Percentiles rank a stretch among this genome's conserved stretches.
Conservation (phyloP, 345 rosid species). For the Turritis glabra region DNA sequence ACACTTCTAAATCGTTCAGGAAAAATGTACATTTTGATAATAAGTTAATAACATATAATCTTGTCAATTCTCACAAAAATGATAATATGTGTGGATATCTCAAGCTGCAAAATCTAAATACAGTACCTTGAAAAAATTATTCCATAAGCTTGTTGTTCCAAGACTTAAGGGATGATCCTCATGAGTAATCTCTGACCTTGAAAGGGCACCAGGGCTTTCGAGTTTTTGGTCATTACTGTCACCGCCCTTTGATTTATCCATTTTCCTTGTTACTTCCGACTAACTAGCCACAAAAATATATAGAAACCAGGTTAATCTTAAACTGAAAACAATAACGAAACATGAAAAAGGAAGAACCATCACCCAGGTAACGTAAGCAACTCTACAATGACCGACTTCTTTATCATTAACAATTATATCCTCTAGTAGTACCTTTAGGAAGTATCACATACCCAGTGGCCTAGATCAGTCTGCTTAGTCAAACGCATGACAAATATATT, state of each 20-base stretch:
- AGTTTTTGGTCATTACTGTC: constrained; percentile 49
- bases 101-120: constrained; percentile 31
- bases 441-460: background rate
- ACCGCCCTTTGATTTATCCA: constrained; percentile 54
- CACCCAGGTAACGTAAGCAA: background rate
- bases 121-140: constrained; percentile 93
- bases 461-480: constrained; percentile 12
- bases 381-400: background rate
- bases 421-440: background rate
- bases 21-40: background rate
- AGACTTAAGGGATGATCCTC: constrained; percentile 98
- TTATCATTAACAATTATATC: constrained; percentile 14
- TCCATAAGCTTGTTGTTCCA: constrained; percentile 91
- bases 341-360: background rate
- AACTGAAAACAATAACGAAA: constrained; percentile 15
- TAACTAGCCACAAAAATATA: constrained; percentile 81
- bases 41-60: background rate
- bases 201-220: constrained; percentile 63
- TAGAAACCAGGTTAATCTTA: constrained; percentile 44
- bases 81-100: background rate
- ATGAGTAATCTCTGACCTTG: constrained; percentile 73
- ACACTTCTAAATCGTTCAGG: background rate
- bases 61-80: background rate
- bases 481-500: constrained; percentile 8
- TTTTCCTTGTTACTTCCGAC: constrained; percentile 89